Conservation (phyloP, 306 rosid genomes). For the Sicyos baderoa region DNA sequence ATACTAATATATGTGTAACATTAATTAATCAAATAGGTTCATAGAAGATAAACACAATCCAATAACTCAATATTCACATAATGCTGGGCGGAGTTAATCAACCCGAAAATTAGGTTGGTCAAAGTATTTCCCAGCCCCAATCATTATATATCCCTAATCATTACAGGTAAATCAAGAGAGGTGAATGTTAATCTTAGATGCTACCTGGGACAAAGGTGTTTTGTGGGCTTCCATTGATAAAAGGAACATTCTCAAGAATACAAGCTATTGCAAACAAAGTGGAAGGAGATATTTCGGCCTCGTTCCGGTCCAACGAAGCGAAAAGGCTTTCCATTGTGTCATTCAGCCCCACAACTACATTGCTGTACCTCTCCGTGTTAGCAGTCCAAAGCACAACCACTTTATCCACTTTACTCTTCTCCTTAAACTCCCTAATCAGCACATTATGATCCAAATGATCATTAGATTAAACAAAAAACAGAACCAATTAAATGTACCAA, state of each 20-base stretch:
- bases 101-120: too few relatives aligned
- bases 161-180: neutral
- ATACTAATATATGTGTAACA: too few relatives aligned
- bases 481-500: neutral
- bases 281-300: conserved; percentile 93
- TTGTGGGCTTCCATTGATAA: conserved; percentile 96
- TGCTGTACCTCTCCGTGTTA: conserved; percentile 92
- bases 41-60: too few relatives aligned
- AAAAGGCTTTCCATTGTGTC: conserved; percentile 71
- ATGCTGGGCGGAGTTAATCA: too few relatives aligned
- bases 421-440: conserved; percentile 66
- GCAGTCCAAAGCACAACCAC: conserved; percentile 99
- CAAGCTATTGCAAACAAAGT: conserved; percentile 84
- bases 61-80: too few relatives aligned
- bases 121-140: too few relatives aligned
- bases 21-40: too few relatives aligned
- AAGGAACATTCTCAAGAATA: conserved; percentile 68
- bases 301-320: conserved; percentile 68
- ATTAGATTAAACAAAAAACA: conserved; percentile 6
- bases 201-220: conserved; percentile 94
- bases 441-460: neutral
- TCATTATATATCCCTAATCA: too few relatives aligned
- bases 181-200: neutral
- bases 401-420: conserved; percentile 68
- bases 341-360: conserved; percentile 67